Evolutionary conservation across 1,284 basidiomycete genomes (phyloP), one percentile per base, ranked within the genome.

Genomic region (Omphalotus olearius): DNA sequence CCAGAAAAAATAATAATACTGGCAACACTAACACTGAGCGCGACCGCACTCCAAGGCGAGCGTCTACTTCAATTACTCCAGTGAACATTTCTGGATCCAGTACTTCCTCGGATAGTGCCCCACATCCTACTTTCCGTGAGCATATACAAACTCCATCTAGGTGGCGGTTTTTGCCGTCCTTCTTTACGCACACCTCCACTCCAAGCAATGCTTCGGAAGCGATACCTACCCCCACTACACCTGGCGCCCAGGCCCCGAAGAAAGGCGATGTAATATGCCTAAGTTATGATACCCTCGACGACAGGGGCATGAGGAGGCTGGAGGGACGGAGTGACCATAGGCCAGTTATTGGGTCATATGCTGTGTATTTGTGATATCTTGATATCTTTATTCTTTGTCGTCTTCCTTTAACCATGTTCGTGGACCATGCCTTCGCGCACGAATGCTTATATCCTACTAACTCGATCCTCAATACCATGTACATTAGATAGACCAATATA

Each of bases 291-390:
- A 88, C 85, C 16, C 69, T 93, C 39, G 86, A 91, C 59, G 90
- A 93, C 62, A 72, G 73, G 26, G 82, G 75, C 9, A 92, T 92
- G 88, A 74, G 82, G 49, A 69, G 77, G 45, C 63, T 93, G 30
- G 85, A 88, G 63, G 91, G 83, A n/a, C 75, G 84, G 45, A 88
- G 85, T 57, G 86, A 89, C 63, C 87, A 89, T 61, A 69, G 90
- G 44, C 90, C 89, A 0, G 89, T 92, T 23, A 82, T 92, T 57
- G 87, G 86, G 55, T 76, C 78, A 25, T 90, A 85, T 62, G 78
- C 77, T 40, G 69, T 86, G 47, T 88, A 85, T 61, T 56, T 80
- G 38, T 80, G 61, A 70, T 26, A 44, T 16, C 40, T 38, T 6
- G 9, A 5, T 26, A 26, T 28, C 18, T 25, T 38, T 47, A 7